Base-by-base conservation (phyloP, 352 stramenopile species). In the Thraustotheca clavata region DNA sequence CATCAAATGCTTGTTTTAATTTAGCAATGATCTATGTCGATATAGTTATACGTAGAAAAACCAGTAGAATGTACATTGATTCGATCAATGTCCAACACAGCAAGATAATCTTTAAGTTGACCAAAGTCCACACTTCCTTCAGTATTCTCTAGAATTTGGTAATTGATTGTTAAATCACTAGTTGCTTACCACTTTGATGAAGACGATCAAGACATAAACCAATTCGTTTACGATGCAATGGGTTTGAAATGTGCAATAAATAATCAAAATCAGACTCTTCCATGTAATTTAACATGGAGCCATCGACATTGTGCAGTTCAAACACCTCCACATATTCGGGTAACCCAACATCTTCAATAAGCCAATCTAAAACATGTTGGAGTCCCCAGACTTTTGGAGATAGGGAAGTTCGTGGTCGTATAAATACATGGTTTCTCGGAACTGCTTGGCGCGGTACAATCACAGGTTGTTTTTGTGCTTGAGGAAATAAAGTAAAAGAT, bases 1-100 rank as follows among this genome's bases (percentile, higher is more conserved):
- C 76, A 29, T 89, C 80, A 32, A 91, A 91, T 4, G 76, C 85
- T 3, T 67, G 69, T 60, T 90, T 90, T 39, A 92, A 72, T 36
- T 80, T 70, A 0, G 76, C 79, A 7, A 90, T 74, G 16, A 67
- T 27, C 43, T 60, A 40, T 6, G 16, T 12, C 5, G 41, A 40
- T 18, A 40, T 1, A 16, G 14, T 7, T 6, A 59, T 50, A 50
- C 43, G 6, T 29, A 29, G 22, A 12, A 22, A 59, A 36, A 20
- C 55, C 46, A 33, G 6, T 8, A 5, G 9, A 6, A 41, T 33
- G 48, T 9, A 60, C 49, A 24, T 60, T 35, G 22, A 60, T 18
- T 4, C 22, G 4, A 36, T 60, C 24, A 16, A 60, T 41, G 22
- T 40, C 24, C 22, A 60, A 36, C 24, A 40, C 49, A 24, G 49